phyloP scores from a whole-genome alignment of 2,329 filamentous ascomycete genomes.

The Diatrype stigma region DNA sequence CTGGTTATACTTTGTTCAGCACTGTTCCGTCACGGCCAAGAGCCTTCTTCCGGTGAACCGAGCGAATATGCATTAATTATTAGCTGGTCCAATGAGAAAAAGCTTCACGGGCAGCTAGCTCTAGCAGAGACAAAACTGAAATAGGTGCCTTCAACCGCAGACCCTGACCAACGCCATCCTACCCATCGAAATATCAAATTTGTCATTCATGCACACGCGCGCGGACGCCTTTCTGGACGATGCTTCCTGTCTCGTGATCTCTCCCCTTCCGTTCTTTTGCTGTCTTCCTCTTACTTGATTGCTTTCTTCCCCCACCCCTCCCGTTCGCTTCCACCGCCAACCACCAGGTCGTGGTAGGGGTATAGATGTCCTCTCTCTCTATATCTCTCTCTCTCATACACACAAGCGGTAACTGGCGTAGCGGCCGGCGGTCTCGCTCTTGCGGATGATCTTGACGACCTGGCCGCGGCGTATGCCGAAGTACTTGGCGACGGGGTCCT shows the following conservation, averaged over 20 bases:
- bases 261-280: background rate
- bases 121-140: background rate
- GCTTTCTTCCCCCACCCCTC: too few relatives aligned
- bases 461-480: constrained; percentile 85
- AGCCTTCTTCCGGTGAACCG: too few relatives aligned
- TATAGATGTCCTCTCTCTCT: constrained; percentile 5
- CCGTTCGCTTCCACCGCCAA: too few relatives aligned
- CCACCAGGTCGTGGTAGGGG: too few relatives aligned
- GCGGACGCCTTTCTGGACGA: background rate
- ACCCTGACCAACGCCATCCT: constrained; percentile 13
- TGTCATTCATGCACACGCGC: background rate
- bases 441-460: constrained; percentile 97
- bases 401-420: constrained; percentile 89
- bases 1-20: too few relatives aligned
- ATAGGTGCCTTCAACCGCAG: background rate
- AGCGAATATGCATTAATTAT: too few relatives aligned
- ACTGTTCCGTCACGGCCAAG: too few relatives aligned
- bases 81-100: background rate
- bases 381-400: constrained; percentile 39
- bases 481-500: constrained; percentile 90
- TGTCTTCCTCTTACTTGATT: constrained; percentile 7
- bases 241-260: too few relatives aligned
- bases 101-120: background rate
- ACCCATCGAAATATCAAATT: background rate
- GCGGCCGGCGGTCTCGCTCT: constrained; percentile 88